Conservation (phyloP, 306 rosid genomes). For the Malus orientalis region DNA sequence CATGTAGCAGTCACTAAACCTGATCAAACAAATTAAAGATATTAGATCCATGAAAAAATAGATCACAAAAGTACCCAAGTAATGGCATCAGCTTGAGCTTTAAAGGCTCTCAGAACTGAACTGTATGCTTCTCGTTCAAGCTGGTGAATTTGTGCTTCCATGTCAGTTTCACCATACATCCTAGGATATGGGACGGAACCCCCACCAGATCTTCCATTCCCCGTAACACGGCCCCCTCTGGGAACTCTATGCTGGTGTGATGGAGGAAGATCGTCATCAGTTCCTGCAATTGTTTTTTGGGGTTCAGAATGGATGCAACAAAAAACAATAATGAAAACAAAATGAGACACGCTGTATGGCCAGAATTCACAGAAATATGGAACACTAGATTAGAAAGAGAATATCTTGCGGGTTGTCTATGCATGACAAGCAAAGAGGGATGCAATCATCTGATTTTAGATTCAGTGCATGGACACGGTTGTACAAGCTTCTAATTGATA, state of each 20-base stretch:
- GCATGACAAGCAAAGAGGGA: neutral
- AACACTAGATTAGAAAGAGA: neutral
- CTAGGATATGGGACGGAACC: slow-evolving; percentile 65
- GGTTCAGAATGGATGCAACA: neutral
- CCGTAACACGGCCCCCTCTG: slow-evolving; percentile 65
- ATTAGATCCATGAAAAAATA: slow-evolving; percentile 29
- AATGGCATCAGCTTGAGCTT: slow-evolving; percentile 98
- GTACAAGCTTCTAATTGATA: neutral
- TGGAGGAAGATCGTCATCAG: slow-evolving; percentile 91
- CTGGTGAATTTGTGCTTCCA: slow-evolving; percentile 91
- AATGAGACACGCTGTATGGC: neutral
- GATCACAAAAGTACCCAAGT: slow-evolving; percentile 67
- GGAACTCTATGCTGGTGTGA: slow-evolving; percentile 74
- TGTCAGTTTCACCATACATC: slow-evolving; percentile 67
- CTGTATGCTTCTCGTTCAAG: slow-evolving; percentile 96
- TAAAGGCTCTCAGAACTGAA: slow-evolving; percentile 89
- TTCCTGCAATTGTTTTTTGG: slow-evolving; percentile 41
- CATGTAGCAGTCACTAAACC: slow-evolving; percentile 45
- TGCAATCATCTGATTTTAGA: neutral
- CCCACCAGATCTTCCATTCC: slow-evolving; percentile 74
- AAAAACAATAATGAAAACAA: neutral
- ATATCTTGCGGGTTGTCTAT: neutral
- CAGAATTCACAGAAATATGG: neutral
- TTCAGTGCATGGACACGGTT: neutral
- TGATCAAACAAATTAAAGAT: slow-evolving; percentile 27